Evolutionary conservation across 2,329 filamentous ascomycete genomes (phyloP), one percentile per base, ranked within the genome.

Genomic region (Hymenoscyphus linearis): DNA sequence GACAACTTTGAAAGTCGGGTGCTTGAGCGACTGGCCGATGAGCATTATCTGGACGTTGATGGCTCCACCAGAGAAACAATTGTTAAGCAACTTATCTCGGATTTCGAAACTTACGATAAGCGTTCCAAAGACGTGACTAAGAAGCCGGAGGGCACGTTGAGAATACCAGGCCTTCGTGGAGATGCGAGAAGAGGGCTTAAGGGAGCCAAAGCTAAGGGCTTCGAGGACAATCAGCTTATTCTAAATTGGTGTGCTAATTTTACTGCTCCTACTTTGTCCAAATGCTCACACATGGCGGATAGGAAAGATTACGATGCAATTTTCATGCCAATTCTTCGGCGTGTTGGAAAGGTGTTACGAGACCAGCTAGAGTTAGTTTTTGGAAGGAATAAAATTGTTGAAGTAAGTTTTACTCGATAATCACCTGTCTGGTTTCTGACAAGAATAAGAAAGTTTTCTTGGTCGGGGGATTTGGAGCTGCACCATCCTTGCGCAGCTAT

Each of bases 361-460:
- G 2, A 2, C 22, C 31, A 53, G 26, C 50, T 53, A 2, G 50
- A 53, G 7, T 6, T 53, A 7, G 26, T 13, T 7, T 7, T 34
- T 3, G 27, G 14, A n/a, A 53, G 31, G 4, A n/a, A 34, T 5
- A 31, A 13, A 26, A 22, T 36, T 2, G 12, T 27, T 54, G 14
- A 18, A n/a, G n/a, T 35, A 35, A 52, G 37, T 31, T 31, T 12
- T 14, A 25, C 50, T 56, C 9, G 6, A 18, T 25, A 4, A 52
- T 14, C 2, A 27, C 12, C 22, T 16, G 25, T 31, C n/a, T 55
- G 36, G 34, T 22, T 10, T 22, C 40, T 47, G 40, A 47, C 40
- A 47, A 22, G n/a, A 22, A 10, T 47, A 6, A 68, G 67, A 69
- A 66, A 63, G 64, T 69, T 1, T 67, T 66, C 25, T 60, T 70